Conservation (phyloP, 176 grass and related monocot genomes). For the Oryza coarctata region DNA sequence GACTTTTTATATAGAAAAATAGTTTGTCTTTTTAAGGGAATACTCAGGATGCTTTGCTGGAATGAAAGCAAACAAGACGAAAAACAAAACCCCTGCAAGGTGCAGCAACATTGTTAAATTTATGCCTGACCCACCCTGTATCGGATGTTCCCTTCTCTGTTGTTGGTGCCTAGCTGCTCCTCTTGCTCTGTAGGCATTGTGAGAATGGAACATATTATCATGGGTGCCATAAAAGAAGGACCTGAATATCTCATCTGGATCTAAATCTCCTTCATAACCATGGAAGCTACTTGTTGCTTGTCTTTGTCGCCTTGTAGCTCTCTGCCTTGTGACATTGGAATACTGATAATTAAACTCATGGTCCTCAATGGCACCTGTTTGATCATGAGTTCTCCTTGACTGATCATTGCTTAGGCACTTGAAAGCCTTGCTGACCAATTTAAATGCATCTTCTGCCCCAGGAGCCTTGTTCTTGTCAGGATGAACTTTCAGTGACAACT, state of each 20-base stretch:
- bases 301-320: slow-evolving; percentile 46
- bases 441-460: slow-evolving; percentile 91
- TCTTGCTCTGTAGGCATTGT: slow-evolving; percentile 49
- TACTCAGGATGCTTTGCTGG: slow-evolving; percentile 59
- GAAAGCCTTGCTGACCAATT: slow-evolving; percentile 83
- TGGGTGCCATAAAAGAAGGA: slow-evolving; percentile 77
- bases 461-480: slow-evolving; percentile 96
- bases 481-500: slow-evolving; percentile 85
- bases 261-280: slow-evolving; percentile 61
- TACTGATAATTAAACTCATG: slow-evolving; percentile 57
- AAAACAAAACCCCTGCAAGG: slow-evolving; percentile 50
- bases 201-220: slow-evolving; percentile 49
- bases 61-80: slow-evolving; percentile 56
- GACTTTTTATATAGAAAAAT: slow-evolving; percentile 60
- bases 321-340: slow-evolving; percentile 51
- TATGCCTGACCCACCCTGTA: slow-evolving; percentile 27
- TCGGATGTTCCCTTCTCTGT: slow-evolving; percentile 47
- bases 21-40: slow-evolving; percentile 63
- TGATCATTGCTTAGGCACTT: slow-evolving; percentile 85
- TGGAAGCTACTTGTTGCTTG: slow-evolving; percentile 58
- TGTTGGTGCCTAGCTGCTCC: slow-evolving; percentile 41
- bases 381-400: slow-evolving; percentile 72
- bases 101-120: slow-evolving; percentile 56
- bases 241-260: slow-evolving; percentile 83
- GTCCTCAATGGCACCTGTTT: slow-evolving; percentile 53